These are phyloP conservation scores for Hirsutella rhossiliensis DNA, from an alignment of 2,329 filamentous ascomycete genomes.

Conservation along the genomic window DNA sequence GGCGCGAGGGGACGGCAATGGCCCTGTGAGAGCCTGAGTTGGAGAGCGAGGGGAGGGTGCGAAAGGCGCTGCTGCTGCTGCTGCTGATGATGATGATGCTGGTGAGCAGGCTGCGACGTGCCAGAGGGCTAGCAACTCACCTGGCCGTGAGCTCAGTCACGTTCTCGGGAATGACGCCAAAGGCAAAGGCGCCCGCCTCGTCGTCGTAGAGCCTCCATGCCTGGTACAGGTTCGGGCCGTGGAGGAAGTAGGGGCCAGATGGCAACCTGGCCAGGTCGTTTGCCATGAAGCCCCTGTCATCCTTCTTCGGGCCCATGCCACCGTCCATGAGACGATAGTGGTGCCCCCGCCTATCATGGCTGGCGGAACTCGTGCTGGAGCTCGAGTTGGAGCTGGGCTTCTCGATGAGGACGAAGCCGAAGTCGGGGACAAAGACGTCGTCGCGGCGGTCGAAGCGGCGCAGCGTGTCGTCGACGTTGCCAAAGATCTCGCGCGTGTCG, in stretches of 20 bases:
- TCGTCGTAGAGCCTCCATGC: conserved; percentile 30
- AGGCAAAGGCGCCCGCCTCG: conserved; percentile 20
- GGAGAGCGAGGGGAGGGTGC: conserved; percentile 15
- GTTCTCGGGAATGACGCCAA: conserved; percentile 24
- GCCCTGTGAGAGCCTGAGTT: conserved; percentile 13
- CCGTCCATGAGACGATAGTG: conserved; percentile 4
- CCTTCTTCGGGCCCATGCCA: background rate
- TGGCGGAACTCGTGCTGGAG: no score
- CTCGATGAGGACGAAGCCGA: conserved; percentile 25
- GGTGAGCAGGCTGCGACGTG: background rate
- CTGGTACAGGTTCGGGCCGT: conserved; percentile 27
- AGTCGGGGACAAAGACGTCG: conserved; percentile 26
- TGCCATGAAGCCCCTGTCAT: background rate
- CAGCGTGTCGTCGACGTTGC: conserved; percentile 21
- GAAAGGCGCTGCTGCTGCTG: conserved; percentile 13
- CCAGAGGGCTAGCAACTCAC: no score
- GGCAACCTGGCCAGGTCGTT: conserved; percentile 14
- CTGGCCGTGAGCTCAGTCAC: conserved; percentile 2
- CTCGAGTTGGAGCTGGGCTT: conserved; percentile 16
- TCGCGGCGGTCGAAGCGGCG: conserved; percentile 20
- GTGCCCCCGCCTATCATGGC: background rate
- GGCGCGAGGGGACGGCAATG: conserved; percentile 25
- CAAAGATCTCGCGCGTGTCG: conserved; percentile 23
- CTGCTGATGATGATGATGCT: background rate
- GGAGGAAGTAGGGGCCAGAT: conserved; percentile 28